Conservation (phyloP, 2,329 filamentous ascomycete species). For the Dactylellina cionopaga region DNA sequence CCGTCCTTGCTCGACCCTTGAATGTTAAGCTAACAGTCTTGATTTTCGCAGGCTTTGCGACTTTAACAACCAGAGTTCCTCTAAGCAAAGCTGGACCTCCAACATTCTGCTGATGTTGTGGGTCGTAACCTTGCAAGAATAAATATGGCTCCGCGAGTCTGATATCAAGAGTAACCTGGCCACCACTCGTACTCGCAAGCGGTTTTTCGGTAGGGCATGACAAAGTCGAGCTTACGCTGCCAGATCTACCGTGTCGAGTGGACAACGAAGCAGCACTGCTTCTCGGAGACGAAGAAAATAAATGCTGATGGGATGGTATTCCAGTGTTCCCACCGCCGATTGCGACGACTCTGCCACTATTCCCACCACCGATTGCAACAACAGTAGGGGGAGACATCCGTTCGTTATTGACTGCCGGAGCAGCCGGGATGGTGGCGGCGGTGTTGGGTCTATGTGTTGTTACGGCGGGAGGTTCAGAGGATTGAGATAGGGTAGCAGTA, state of each 20-base stretch:
- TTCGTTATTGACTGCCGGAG: constrained; percentile 33
- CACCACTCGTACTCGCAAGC: constrained; percentile 73
- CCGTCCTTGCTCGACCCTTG: constrained; percentile 83
- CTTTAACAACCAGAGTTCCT: constrained; percentile 80
- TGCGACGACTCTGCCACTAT: constrained; percentile 50
- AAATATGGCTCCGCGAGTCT: constrained; percentile 81
- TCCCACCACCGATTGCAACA: constrained; percentile 54
- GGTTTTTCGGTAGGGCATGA: constrained; percentile 68
- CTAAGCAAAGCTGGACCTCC: constrained; percentile 83
- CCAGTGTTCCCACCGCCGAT: constrained; percentile 56
- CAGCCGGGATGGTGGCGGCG: constrained; percentile 18
- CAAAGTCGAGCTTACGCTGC: constrained; percentile 38
- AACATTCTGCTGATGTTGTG: constrained; percentile 65
- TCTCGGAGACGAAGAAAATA: constrained; percentile 45
- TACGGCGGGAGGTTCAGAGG: constrained; percentile 21
- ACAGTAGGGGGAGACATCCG: constrained; percentile 47
- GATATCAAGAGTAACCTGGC: constrained; percentile 78
- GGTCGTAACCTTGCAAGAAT: constrained; percentile 81
- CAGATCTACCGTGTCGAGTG: constrained; percentile 41
- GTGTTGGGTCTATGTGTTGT: constrained; percentile 48
- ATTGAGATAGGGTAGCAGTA: background rate
- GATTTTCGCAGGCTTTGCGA: constrained; percentile 90
- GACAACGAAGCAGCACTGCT: constrained; percentile 31
- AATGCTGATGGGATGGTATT: constrained; percentile 55
- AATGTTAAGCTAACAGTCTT: constrained; percentile 90